phyloP scores from a whole-genome alignment of 2,329 filamentous ascomycete genomes.

The Juglanconis sp. region DNA sequence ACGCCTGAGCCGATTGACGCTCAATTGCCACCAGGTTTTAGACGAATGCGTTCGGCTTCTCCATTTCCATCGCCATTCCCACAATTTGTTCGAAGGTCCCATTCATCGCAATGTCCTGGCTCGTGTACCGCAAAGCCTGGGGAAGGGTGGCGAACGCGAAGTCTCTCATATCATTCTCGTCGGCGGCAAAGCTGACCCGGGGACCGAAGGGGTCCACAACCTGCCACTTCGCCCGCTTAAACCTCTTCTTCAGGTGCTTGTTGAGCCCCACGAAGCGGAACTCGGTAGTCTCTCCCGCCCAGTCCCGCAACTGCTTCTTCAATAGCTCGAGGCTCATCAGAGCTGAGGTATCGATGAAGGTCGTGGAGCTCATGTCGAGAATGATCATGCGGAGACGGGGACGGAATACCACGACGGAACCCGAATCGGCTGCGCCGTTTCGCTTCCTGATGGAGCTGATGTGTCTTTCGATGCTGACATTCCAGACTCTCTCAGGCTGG shows the following conservation, averaged over 20 bases:
- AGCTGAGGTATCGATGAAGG: slow-evolving; percentile 35
- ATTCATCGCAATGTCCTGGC: not conserved
- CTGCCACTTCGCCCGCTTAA: slow-evolving; percentile 10
- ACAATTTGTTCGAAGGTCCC: slow-evolving; percentile 6
- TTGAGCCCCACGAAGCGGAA: slow-evolving; percentile 5
- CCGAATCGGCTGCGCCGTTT: not conserved
- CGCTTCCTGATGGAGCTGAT: not conserved
- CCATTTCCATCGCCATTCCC: not conserved
- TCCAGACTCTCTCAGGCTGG: not conserved
- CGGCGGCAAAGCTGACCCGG: not conserved
- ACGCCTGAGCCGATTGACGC: too few relatives aligned
- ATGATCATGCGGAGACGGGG: slow-evolving; percentile 6
- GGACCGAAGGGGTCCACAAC: not conserved
- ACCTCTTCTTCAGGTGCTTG: not conserved
- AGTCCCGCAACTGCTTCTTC: slow-evolving; percentile 9
- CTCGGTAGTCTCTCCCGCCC: slow-evolving; percentile 4
- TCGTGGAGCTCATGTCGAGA: slow-evolving; percentile 27
- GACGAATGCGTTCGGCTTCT: too few relatives aligned
- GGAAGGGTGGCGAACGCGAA: slow-evolving; percentile 3
- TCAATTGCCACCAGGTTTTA: too few relatives aligned
- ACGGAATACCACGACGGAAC: not conserved
- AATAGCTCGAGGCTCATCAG: slow-evolving; percentile 24
- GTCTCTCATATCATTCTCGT: not conserved
- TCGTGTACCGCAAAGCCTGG: slow-evolving; percentile 1
- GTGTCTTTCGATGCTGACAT: not conserved